Percentiles rank a stretch among this genome's conserved stretches.
These are phyloP conservation scores for Tolypocladium pustulatum DNA, from an alignment of 2,329 filamentous ascomycete genomes.

Conservation along the genomic window DNA sequence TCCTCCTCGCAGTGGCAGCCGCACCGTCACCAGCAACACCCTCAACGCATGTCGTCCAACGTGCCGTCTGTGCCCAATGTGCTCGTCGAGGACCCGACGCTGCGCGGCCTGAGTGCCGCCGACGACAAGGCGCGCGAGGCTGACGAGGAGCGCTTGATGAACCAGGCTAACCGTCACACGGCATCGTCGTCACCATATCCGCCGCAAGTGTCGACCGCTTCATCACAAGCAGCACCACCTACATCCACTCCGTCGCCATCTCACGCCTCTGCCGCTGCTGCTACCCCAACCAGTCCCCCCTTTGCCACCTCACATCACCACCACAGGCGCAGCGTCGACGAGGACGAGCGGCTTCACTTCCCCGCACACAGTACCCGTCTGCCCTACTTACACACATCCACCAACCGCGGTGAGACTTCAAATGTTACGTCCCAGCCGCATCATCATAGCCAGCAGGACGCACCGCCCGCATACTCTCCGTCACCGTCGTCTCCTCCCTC, in stretches of 20 bases:
- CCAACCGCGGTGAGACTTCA: neutral
- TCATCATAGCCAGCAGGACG: constrained; percentile 21
- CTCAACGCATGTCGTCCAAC: constrained; percentile 17
- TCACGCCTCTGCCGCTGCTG: constrained; percentile 1
- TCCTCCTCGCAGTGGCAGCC: constrained; percentile 12
- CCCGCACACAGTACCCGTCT: constrained; percentile 2
- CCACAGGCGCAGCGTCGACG: constrained; percentile 13
- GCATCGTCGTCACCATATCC: constrained; percentile 7
- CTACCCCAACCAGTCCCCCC: neutral
- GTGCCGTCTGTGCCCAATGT: constrained; percentile 37
- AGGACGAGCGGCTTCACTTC: constrained; percentile 5
- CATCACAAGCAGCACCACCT: neutral
- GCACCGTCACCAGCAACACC: constrained; percentile 10
- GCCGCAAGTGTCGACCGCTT: neutral
- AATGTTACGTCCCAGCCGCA: neutral
- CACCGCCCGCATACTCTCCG: constrained; percentile 41
- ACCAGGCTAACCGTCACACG: constrained; percentile 9
- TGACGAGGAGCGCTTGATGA: constrained; percentile 27
- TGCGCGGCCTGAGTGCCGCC: constrained; percentile 21
- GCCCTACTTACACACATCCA: neutral
- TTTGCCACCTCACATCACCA: constrained; percentile 8
- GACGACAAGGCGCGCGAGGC: constrained; percentile 32
- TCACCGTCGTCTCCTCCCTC: constrained; percentile 23
- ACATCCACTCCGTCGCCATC: neutral
- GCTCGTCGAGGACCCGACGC: constrained; percentile 36